Evolutionary conservation across 2,329 filamentous ascomycete species (phyloP).

Genomic region (Lachnellula suecica): DNA sequence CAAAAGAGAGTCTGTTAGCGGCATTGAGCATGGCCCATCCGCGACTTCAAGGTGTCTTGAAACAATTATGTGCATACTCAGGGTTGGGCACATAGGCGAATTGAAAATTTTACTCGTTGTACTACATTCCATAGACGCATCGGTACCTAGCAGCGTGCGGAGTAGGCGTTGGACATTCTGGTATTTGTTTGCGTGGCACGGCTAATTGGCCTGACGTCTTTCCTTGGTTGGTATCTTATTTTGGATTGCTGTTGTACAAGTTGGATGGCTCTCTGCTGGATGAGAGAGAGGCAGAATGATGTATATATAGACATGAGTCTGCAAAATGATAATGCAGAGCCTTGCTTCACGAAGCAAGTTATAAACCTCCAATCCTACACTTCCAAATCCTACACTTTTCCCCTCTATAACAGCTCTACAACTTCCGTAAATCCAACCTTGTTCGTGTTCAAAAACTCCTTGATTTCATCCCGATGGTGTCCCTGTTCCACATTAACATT

Average conservation of each 20-base stretch:
- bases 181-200: constrained; percentile 22
- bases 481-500: constrained; percentile 36
- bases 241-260: constrained; percentile 23
- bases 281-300: constrained; percentile 13
- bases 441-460: constrained; percentile 44
- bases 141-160: constrained; percentile 26
- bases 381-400: background rate
- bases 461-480: constrained; percentile 47
- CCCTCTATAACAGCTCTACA: constrained; percentile 3
- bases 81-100: constrained; percentile 43
- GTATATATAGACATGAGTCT: constrained; percentile 27
- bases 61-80: constrained; percentile 66
- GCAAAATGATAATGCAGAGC: constrained; percentile 15
- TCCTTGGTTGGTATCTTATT: constrained; percentile 14
- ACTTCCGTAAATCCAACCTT: constrained; percentile 6
- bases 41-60: constrained; percentile 65
- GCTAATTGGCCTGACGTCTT: constrained; percentile 11
- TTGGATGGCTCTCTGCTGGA: constrained; percentile 19
- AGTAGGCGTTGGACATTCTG: constrained; percentile 28
- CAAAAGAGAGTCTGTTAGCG: constrained; percentile 65
- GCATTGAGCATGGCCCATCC: constrained; percentile 64
- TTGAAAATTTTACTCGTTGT: constrained; percentile 27
- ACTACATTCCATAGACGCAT: constrained; percentile 33
- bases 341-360: constrained; percentile 17
- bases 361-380: constrained; percentile 1